These are phyloP conservation scores for Cydonia oblonga DNA, from an alignment of 331 rosid species.

Conservation along the genomic window DNA sequence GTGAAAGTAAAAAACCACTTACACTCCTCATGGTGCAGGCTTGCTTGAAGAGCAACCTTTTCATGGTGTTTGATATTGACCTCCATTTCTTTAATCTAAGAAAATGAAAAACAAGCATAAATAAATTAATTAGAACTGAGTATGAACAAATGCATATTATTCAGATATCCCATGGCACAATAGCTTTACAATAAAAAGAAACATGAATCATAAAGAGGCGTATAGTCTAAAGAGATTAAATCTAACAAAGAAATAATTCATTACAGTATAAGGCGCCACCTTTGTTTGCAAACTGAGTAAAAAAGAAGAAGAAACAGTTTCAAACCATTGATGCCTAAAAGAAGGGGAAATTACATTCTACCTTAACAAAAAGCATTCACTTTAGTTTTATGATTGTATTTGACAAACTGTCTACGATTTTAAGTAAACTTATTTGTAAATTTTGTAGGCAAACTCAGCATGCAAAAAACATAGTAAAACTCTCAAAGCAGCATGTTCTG, in stretches of 20 bases:
- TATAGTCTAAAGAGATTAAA: neutral
- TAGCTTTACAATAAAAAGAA: neutral
- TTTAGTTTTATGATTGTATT: neutral
- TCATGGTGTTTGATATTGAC: constrained; percentile 62
- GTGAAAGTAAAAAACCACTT: constrained; percentile 20
- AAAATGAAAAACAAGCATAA: constrained; percentile 13
- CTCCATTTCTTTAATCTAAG: constrained; percentile 72
- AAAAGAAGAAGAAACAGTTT: neutral
- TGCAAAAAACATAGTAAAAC: neutral
- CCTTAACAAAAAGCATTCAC: neutral
- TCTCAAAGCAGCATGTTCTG: neutral
- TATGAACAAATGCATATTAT: neutral
- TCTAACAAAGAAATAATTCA: neutral
- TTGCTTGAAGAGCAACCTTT: constrained; percentile 55
- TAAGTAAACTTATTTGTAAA: neutral
- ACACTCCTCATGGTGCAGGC: constrained; percentile 44
- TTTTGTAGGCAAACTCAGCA: neutral
- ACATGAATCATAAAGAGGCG: neutral
- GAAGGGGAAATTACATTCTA: neutral
- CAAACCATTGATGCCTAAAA: neutral
- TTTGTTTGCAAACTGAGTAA: neutral
- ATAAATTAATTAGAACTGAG: neutral
- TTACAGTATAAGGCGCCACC: neutral
- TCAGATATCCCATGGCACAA: neutral
- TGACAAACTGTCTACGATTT: neutral